These are phyloP conservation scores for Starmerella davenportii DNA, from an alignment of 805 yeast genomes.

Conservation along the genomic window DNA sequence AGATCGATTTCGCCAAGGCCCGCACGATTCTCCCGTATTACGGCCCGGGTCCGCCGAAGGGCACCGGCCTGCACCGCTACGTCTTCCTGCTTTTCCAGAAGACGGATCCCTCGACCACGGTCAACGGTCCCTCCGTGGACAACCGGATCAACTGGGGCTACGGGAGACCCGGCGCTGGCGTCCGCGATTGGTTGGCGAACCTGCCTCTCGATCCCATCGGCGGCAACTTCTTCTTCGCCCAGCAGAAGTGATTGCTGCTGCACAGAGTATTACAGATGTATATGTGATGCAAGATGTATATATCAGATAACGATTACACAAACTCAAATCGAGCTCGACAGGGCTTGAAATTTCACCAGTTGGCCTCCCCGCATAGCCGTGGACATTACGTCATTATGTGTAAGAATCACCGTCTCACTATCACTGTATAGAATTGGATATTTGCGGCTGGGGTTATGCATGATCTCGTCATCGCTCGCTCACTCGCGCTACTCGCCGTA, in stretches of 20 bases:
- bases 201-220: constrained; percentile 48
- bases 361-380: too few species aligned
- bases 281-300: not conserved
- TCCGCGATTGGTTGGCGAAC: constrained; percentile 45
- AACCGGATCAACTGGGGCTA: constrained; percentile 74
- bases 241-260: constrained; percentile 29
- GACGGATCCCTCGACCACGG: constrained; percentile 26
- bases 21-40: constrained; percentile 36
- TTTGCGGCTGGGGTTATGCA: too few species aligned
- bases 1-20: constrained; percentile 24
- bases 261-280: not conserved
- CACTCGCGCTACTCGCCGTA: too few species aligned
- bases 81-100: constrained; percentile 61
- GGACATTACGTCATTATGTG: too few species aligned
- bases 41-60: constrained; percentile 84
- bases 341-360: too few species aligned
- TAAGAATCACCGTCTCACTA: too few species aligned
- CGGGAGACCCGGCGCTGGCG: constrained; percentile 64
- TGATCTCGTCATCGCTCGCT: too few species aligned
- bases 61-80: constrained; percentile 76
- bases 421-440: too few species aligned
- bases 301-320: too few species aligned
- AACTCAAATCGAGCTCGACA: too few species aligned
- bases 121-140: constrained; percentile 15
- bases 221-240: constrained; percentile 72